Conservation (phyloP, 2,329 filamentous ascomycete species). For the Pyrenophora graminea region DNA sequence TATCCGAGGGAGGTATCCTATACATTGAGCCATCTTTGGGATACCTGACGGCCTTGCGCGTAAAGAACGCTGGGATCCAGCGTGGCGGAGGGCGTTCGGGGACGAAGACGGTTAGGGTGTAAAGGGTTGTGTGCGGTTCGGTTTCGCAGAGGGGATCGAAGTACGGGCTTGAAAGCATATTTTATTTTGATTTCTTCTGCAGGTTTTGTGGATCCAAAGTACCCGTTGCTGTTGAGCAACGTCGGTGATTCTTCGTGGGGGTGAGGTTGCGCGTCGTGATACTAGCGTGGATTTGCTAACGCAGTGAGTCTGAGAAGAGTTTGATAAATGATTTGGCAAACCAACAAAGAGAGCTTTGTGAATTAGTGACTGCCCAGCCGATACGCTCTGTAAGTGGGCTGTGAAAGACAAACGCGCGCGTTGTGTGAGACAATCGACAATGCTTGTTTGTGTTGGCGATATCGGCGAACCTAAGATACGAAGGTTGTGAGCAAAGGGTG, state of each 20-base stretch:
- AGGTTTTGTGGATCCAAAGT: not conserved
- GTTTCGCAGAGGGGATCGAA: conserved; percentile 28
- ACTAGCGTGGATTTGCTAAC: too few relatives aligned
- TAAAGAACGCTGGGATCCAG: conserved; percentile 25
- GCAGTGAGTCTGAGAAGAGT: too few relatives aligned
- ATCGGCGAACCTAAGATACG: too few relatives aligned
- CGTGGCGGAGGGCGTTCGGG: conserved; percentile 25
- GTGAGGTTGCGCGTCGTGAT: not conserved
- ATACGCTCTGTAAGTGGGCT: not conserved
- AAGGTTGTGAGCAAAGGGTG: too few relatives aligned
- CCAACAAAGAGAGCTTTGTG: not conserved
- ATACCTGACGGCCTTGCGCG: conserved; percentile 8
- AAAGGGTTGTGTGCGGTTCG: conserved; percentile 26
- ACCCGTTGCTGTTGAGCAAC: too few relatives aligned
- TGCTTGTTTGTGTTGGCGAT: not conserved
- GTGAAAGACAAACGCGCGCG: not conserved
- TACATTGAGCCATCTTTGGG: conserved; percentile 4
- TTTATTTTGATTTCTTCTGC: not conserved
- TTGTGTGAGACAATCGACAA: conserved; percentile 2
- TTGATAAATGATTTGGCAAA: not conserved
- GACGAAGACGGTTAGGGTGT: conserved; percentile 26
- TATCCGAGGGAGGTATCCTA: conserved; percentile 14
- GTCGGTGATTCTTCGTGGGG: not conserved
- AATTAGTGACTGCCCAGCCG: not conserved
- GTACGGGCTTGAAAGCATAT: conserved; percentile 4